These are phyloP conservation scores for Penicillium macrosclerotiorum DNA, from an alignment of 495 filamentous ascomycete genomes.

Conservation along the genomic window DNA sequence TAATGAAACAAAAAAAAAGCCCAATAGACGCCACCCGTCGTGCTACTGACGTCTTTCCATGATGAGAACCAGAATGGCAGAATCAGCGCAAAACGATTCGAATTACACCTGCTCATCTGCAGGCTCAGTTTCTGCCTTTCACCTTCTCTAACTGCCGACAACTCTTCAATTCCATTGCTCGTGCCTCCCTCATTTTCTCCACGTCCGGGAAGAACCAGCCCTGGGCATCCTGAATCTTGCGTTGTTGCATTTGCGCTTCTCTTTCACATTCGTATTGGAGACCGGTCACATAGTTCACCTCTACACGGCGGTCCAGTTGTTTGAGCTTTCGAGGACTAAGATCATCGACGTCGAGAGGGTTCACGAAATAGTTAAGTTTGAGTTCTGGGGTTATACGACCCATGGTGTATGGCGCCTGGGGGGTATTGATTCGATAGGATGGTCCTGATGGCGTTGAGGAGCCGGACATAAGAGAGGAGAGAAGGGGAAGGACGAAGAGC, in stretches of 20 bases:
- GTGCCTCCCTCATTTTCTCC: slow-evolving; percentile 68
- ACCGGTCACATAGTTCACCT: slow-evolving; percentile 63
- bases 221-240: slow-evolving; percentile 73
- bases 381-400: slow-evolving; percentile 67
- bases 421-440: slow-evolving; percentile 65
- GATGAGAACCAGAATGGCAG: slow-evolving; percentile 7
- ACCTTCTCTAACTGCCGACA: slow-evolving; percentile 53
- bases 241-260: slow-evolving; percentile 60
- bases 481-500: slow-evolving; percentile 82
- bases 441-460: slow-evolving; percentile 59
- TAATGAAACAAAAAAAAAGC: too few species aligned
- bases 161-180: slow-evolving; percentile 57
- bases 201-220: slow-evolving; percentile 85
- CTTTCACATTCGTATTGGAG: slow-evolving; percentile 69
- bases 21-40: slow-evolving; percentile 23
- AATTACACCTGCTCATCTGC: neutral
- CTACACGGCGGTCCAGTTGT: slow-evolving; percentile 73
- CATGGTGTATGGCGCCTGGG: slow-evolving; percentile 66
- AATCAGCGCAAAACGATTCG: slow-evolving; percentile 1
- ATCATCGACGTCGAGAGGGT: slow-evolving; percentile 71
- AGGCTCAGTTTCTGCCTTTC: slow-evolving; percentile 29
- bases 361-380: slow-evolving; percentile 78
- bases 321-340: slow-evolving; percentile 63
- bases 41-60: slow-evolving; percentile 18
- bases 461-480: slow-evolving; percentile 76